A percentile compares a stretch with the other conserved stretches of the same genome.
phyloP scores from a whole-genome alignment of 2,329 filamentous ascomycete genomes.

The Fusarium guadeloupense region DNA sequence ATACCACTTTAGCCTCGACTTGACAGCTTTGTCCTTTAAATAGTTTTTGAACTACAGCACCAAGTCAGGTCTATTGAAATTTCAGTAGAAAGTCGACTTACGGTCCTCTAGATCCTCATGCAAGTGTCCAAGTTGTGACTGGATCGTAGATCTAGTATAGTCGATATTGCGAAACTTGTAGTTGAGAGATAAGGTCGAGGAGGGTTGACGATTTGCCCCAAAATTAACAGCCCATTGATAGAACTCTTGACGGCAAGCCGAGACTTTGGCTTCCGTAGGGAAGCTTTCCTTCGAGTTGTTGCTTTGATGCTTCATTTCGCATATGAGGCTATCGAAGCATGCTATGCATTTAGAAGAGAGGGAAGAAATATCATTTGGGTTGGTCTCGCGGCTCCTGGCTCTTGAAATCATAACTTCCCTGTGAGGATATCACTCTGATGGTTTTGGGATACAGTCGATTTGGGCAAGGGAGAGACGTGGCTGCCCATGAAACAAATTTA shows the following conservation, averaged over 20 bases:
- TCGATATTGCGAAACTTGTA: constrained; percentile 26
- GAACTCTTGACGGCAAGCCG: constrained; percentile 7
- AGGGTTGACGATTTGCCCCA: constrained; percentile 7
- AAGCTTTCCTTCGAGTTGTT: background rate
- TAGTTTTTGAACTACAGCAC: constrained; percentile 6
- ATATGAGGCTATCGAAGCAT: constrained; percentile 5
- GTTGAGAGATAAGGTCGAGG: constrained; percentile 22
- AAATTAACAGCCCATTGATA: constrained; percentile 16
- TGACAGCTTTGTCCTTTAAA: background rate
- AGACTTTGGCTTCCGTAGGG: background rate
- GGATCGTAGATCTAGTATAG: constrained; percentile 1
- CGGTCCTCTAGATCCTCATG: constrained; percentile 15
- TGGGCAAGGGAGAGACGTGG: background rate
- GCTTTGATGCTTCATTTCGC: background rate
- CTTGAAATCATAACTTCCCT: background rate
- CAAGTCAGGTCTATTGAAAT: background rate
- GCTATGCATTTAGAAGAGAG: constrained; percentile 11
- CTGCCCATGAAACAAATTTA: background rate
- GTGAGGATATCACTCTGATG: background rate
- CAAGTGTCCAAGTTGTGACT: constrained; percentile 16
- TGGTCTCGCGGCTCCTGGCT: background rate
- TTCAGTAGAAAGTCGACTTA: background rate
- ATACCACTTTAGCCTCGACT: constrained; percentile 7
- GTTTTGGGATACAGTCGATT: background rate
- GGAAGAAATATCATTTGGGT: constrained; percentile 2